Conservation (phyloP, 441 rosid genomes). For the Jatropha multifida region DNA sequence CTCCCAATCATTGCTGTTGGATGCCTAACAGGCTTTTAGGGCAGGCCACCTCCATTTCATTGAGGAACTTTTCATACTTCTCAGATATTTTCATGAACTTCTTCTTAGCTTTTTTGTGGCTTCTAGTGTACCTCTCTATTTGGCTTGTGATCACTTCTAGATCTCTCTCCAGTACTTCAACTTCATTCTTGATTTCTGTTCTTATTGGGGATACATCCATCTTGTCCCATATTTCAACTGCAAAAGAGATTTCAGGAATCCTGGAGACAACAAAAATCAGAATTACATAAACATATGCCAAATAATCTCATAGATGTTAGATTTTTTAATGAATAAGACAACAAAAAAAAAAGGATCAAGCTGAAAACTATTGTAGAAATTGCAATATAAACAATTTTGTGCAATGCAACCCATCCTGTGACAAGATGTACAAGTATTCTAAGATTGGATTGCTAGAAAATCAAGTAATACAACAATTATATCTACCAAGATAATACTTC, state of each 20-base stretch:
- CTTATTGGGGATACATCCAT: background rate
- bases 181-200: background rate
- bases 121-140: background rate
- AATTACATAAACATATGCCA: background rate
- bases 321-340: too few relatives aligned
- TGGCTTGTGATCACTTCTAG: background rate
- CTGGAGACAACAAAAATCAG: constrained; percentile 22
- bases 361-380: too few relatives aligned
- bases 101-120: constrained; percentile 9
- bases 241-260: constrained; percentile 45
- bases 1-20: background rate
- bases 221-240: constrained; percentile 19
- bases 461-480: background rate
- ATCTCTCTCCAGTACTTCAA: constrained; percentile 15
- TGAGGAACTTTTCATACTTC: background rate
- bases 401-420: too few relatives aligned
- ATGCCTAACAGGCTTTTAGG: background rate
- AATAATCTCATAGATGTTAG: too few relatives aligned
- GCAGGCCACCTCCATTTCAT: background rate
- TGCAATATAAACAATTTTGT: too few relatives aligned
- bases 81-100: constrained; percentile 12
- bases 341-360: too few relatives aligned
- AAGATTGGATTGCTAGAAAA: too few relatives aligned
- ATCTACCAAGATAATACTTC: background rate
- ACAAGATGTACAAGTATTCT: background rate